Percentiles rank a stretch among this genome's conserved stretches.
These are phyloP conservation scores for Whalleya microplaca DNA, from an alignment of 2,329 filamentous ascomycete genomes.

Conservation along the genomic window DNA sequence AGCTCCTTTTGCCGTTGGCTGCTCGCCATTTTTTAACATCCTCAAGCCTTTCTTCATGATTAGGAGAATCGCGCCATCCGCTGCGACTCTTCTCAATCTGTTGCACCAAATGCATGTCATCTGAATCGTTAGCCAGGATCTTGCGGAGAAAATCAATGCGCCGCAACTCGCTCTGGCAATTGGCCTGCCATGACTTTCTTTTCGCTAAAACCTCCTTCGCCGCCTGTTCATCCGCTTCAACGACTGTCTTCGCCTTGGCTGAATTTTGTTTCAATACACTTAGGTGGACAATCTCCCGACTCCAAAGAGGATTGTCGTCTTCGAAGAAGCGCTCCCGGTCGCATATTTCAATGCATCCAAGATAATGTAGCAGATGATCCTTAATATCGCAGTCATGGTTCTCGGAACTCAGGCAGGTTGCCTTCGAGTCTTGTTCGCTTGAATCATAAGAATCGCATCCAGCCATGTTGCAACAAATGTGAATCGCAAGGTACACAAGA, in stretches of 20 bases:
- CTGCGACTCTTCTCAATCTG: slow-evolving; percentile 4
- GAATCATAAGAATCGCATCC: background rate
- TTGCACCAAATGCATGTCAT: slow-evolving; percentile 22
- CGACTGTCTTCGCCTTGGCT: background rate
- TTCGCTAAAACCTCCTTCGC: no score
- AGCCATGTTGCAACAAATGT: background rate
- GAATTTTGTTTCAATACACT: background rate
- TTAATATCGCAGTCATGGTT: slow-evolving; percentile 23
- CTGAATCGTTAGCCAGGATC: slow-evolving; percentile 6
- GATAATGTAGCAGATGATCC: slow-evolving; percentile 30
- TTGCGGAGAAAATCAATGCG: slow-evolving; percentile 28
- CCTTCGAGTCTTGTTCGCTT: background rate
- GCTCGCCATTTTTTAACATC: slow-evolving; percentile 2
- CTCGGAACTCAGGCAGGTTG: slow-evolving; percentile 23
- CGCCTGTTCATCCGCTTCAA: no score
- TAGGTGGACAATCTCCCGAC: slow-evolving; percentile 12
- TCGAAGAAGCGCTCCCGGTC: slow-evolving; percentile 21
- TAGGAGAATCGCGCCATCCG: slow-evolving; percentile 3
- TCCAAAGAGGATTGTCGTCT: slow-evolving; percentile 3
- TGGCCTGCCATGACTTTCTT: slow-evolving; percentile 15
- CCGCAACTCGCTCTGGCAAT: slow-evolving; percentile 20
- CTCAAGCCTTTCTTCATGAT: background rate
- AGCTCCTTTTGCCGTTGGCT: background rate
- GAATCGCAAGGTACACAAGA: background rate
- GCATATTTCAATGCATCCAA: slow-evolving; percentile 29